Percentiles rank a stretch among this genome's conserved stretches.
phyloP scores from a whole-genome alignment of 345 rosid species.

The Linum usitatissimum region DNA sequence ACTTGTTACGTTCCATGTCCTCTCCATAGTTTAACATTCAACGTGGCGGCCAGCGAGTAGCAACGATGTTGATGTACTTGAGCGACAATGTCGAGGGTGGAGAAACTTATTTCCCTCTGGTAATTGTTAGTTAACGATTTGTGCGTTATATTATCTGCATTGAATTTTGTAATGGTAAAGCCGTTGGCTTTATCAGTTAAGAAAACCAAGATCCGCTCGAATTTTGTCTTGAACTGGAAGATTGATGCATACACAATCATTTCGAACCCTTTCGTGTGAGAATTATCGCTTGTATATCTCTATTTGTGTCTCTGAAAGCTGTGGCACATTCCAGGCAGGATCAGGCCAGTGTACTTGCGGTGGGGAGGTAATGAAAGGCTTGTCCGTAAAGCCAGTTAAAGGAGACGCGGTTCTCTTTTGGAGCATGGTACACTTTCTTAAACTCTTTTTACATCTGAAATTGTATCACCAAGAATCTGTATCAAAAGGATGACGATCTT shows the following conservation, averaged over 20 bases:
- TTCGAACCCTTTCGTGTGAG: not conserved
- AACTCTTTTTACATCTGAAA: not conserved
- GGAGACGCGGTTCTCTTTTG: conserved; percentile 94
- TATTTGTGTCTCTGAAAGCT: not conserved
- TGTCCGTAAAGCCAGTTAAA: conserved; percentile 79
- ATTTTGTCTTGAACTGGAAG: too few relatives aligned
- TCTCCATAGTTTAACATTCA: conserved; percentile 63
- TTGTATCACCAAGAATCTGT: too few relatives aligned
- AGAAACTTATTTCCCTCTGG: conserved; percentile 93
- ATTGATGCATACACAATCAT: too few relatives aligned
- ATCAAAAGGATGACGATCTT: not conserved
- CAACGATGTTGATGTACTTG: conserved; percentile 90
- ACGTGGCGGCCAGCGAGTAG: conserved; percentile 88
- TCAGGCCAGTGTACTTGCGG: conserved; percentile 76
- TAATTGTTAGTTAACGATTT: conserved; percentile 18
- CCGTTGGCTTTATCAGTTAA: too few relatives aligned
- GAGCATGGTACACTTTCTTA: conserved; percentile 80
- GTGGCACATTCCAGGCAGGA: conserved; percentile 60
- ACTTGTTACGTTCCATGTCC: not conserved
- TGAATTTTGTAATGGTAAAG: too few relatives aligned
- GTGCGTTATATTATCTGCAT: too few relatives aligned
- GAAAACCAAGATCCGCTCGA: too few relatives aligned
- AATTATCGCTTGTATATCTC: not conserved
- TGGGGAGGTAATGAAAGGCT: conserved; percentile 57
- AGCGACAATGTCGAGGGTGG: conserved; percentile 88